Base-by-base conservation (phyloP, 257 asterid species). In the Schizonepeta tenuifolia region DNA sequence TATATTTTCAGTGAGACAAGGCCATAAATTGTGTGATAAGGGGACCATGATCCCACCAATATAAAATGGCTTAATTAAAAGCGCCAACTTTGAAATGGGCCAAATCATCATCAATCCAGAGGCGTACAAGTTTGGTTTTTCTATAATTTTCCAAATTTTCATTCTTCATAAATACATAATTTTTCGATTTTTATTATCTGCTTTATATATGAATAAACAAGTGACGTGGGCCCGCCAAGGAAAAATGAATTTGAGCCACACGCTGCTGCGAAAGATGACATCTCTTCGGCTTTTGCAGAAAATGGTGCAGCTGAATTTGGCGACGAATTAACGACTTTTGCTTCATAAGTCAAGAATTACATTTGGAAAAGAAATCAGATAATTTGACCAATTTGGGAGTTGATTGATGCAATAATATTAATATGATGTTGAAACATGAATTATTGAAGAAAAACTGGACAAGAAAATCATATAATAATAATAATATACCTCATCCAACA, bases 401-500 rank as follows among this genome's bases (percentile, higher is more conserved):
- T 33, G 38, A 33, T 33, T 33, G 38, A 33, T 33, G 7, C 8
- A 6, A 4, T 4, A 4, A 5, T 33, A 33, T 33, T 4, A 4
- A 33, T 33, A 33, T 28, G 33, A 28, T 28, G 4, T 28, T 28
- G 33, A 28, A 28, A 28, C 33, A 28, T 1, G 33, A 28, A 3
- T 24, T 28, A 28, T 3, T 28, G 33, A 28, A 28, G 33, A 28
- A 28, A 35, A 35, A 35, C 46, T 8, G 20, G 17, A n/a, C 35
- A 66, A 38, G 18, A 24, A 28, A 38, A 15, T n/a, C 14, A 74
- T n/a, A n/a, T n/a, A n/a, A n/a, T n/a, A n/a, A n/a, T n/a, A n/a
- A n/a, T n/a, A n/a, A n/a, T n/a, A 31, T 85, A 91, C 97, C 96
- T 91, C 96, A 66, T 91, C 91, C 17, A 89, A 78, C 93, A 91